Base-by-base conservation (phyloP, 331 rosid genomes). In the Arachis monticola region DNA sequence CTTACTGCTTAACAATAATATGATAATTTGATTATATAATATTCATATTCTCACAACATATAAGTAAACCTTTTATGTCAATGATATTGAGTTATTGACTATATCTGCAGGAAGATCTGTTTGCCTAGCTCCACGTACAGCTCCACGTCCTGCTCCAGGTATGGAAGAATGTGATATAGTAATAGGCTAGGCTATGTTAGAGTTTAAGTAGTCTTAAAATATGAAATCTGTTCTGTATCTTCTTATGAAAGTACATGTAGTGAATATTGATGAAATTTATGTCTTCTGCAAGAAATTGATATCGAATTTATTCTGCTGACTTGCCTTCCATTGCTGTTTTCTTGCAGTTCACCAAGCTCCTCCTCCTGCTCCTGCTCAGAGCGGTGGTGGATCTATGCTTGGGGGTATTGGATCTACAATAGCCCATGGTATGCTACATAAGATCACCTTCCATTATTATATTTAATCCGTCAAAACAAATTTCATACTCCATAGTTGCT, bases 381-480 rank as follows among this genome's bases (percentile, higher is more conserved):
- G 80, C 44, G 82, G 85, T 60, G 84, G 90, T 78, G 90, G 95
- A 58, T 83, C 87, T 17, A 1, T 89, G 11, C 77, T 87, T 13
- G 80, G 85, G 11, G 87, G 85, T 70, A 78, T 88, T 69, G 90
- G 89, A 48, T 82, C 93, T 58, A 87, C 96, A 60, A 75, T 85
- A 48, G 90, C 86, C 42, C 86, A 90, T 60, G 90, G 92, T 87
- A 85, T 46, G 77, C 69, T 30, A 48, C 27, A 22, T 22, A 51
- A 27, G 1, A 31, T 70, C 8, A 17, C 14, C 22, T 48, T 50
- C 3, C 7, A 47, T 53, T 56, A 27, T 22, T 55, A 13, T 30
- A 7, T 35, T 10, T 7, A 17, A 22, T 13, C 9, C 38, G 6
- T 32, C 7, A 17, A 27, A 22, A 13, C 8, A 3, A 12, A 2